These are phyloP conservation scores for Tolypocladium inflatum DNA, from an alignment of 2,329 filamentous ascomycete species.

Conservation along the genomic window DNA sequence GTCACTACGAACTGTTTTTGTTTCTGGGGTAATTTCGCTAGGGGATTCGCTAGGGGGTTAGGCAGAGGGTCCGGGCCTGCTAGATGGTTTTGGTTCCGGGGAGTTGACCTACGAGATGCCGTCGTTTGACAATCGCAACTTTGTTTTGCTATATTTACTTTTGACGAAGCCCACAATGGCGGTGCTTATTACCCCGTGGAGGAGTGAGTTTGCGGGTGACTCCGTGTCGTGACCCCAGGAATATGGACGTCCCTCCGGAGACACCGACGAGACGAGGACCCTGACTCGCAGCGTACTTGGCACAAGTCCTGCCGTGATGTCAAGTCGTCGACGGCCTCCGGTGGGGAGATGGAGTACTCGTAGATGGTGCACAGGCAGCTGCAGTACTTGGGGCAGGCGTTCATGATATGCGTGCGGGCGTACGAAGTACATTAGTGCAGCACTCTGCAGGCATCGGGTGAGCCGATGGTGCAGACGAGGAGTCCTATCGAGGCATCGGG, in stretches of 20 bases:
- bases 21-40: conserved; percentile 3
- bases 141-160: not conserved
- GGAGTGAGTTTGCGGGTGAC: not conserved
- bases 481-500: not conserved
- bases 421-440: not conserved
- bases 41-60: not conserved
- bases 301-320: not conserved
- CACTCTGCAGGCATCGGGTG: not conserved
- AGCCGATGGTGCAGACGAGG: not conserved
- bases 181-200: not conserved
- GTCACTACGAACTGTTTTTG: conserved; percentile 18
- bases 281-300: not conserved
- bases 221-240: not conserved
- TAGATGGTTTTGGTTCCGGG: conserved; percentile 13
- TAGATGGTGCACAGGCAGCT: not conserved
- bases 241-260: not conserved
- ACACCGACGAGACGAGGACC: not conserved
- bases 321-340: not conserved
- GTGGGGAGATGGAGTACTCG: not conserved
- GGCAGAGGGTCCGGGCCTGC: conserved; percentile 8
- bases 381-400: not conserved
- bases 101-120: not conserved
- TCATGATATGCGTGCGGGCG: not conserved
- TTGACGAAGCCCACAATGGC: not conserved
- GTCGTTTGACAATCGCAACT: not conserved